Evolutionary conservation across 2,329 filamentous ascomycete genomes (phyloP), one percentile per base, ranked within the genome.

Genomic region (Arthrobotrys megalospora): DNA sequence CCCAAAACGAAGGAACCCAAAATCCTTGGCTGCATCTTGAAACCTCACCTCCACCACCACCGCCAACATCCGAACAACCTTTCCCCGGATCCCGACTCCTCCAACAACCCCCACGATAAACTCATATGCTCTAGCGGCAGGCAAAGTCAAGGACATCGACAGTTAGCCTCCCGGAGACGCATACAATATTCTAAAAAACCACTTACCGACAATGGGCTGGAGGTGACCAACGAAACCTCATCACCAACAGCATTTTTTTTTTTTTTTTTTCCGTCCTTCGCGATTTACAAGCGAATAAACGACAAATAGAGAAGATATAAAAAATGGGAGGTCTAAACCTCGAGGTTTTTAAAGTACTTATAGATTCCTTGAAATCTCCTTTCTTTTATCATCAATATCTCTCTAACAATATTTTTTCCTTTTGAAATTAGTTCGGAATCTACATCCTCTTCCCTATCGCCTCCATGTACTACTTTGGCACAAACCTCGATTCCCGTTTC

Each of bases 391-490:
- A n/a, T n/a, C n/a, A n/a, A n/a, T n/a, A n/a, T n/a, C n/a, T n/a
- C n/a, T 28, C 41, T 48, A 36, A 32, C 63, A 41, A 53, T 12
- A 36, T 6, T 50, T 71, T 80, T 24, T 72, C 4, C 50, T 71
- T 80, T 24, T 72, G 63, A 41, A 14, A 58, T 32, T 19, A 78
- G 95, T 99, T 99, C 85, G 94, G 95, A 87, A 93, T 96, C 89
- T 99, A 99, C 87, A 91, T 99, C 87, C 91, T 97, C 89, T 99
- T 99, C 86, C 96, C 96, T 16, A 98, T 99, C 83, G 94, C 93
- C 82, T 94, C 96, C 88, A 99, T 99, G 96, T 98, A 96, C 88
- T 99, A 99, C 87, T 99, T 98, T 85, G 96, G 96, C 84, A 97
- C 94, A 71, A 99, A 99, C 85, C 93, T 99, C 83, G 96, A 99